phyloP scores from a whole-genome alignment of 1,284 basidiomycete species.

The Peniophora sp. region DNA sequence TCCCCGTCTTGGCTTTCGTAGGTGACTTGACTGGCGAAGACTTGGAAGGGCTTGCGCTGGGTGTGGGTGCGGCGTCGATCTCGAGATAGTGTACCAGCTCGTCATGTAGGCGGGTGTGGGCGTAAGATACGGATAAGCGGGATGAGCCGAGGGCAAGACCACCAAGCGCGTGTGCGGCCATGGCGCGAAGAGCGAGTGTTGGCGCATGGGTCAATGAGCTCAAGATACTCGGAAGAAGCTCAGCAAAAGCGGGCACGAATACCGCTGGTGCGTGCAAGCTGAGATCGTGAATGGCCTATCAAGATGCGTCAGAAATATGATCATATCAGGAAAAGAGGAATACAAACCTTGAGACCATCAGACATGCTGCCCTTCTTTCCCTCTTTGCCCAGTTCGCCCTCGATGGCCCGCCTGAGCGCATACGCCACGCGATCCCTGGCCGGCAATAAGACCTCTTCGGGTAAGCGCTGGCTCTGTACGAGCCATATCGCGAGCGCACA shows the following conservation, averaged over 20 bases:
- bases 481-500: constrained; percentile 68
- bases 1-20: constrained; percentile 1
- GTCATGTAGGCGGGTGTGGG: constrained; percentile 46
- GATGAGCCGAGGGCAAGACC: constrained; percentile 51
- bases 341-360: constrained; percentile 61
- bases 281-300: constrained; percentile 65
- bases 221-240: constrained; percentile 53
- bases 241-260: constrained; percentile 57
- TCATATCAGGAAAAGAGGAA: constrained; percentile 8
- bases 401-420: constrained; percentile 65
- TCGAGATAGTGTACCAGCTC: constrained; percentile 39
- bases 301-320: constrained; percentile 7
- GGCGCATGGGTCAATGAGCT: constrained; percentile 48
- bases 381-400: constrained; percentile 76
- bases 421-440: constrained; percentile 58
- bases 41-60: constrained; percentile 15
- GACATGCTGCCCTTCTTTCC: constrained; percentile 73
- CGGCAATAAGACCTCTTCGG: constrained; percentile 46
- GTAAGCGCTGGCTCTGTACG: constrained; percentile 60
- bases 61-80: constrained; percentile 12
- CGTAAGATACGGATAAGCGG: constrained; percentile 33
- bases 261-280: constrained; percentile 49
- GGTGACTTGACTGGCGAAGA: constrained; percentile 16
- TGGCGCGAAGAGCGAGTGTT: constrained; percentile 50
- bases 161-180: constrained; percentile 67